These are phyloP conservation scores for Pyronema omphalodes DNA, from an alignment of 495 filamentous ascomycete genomes.

Conservation along the genomic window DNA sequence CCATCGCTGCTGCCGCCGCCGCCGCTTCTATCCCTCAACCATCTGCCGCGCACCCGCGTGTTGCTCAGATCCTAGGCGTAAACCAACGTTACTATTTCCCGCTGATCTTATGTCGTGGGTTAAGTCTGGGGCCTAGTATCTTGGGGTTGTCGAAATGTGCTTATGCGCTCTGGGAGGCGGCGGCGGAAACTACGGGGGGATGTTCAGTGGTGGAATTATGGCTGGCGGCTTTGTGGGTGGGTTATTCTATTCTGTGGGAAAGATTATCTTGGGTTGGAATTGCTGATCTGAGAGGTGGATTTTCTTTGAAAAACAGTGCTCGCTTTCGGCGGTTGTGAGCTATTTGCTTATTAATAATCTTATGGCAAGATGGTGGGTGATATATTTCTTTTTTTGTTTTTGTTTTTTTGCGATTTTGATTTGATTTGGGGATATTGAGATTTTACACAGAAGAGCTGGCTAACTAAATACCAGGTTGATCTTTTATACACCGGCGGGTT, in stretches of 20 bases:
- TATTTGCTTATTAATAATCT: constrained; percentile 85
- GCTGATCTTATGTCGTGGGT: constrained; percentile 39
- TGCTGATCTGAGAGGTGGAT: background rate
- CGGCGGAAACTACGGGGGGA: constrained; percentile 5
- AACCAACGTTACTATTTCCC: constrained; percentile 44
- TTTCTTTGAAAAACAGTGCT: constrained; percentile 50
- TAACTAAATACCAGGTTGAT: constrained; percentile 29
- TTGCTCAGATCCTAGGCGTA: constrained; percentile 46
- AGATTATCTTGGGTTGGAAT: background rate
- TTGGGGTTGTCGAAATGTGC: constrained; percentile 18
- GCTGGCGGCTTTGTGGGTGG: constrained; percentile 68
- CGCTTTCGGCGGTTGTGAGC: constrained; percentile 64
- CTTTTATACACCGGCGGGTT: constrained; percentile 58
- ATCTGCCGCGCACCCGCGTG: constrained; percentile 33
- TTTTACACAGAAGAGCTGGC: background rate
- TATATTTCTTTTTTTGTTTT: no score
- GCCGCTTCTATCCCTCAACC: no score
- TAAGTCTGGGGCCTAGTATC: constrained; percentile 26
- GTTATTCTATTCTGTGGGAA: constrained; percentile 20
- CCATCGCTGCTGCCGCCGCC: no score
- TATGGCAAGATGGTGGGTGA: constrained; percentile 60
- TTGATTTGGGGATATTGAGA: background rate
- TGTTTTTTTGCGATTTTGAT: constrained; percentile 20
- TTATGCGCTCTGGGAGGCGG: constrained; percentile 10
- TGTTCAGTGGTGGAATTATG: constrained; percentile 39